Evolutionary conservation across 2,329 filamentous ascomycete species (phyloP), one percentile per base, ranked within the genome.

Genomic region (Eutypella sp.): DNA sequence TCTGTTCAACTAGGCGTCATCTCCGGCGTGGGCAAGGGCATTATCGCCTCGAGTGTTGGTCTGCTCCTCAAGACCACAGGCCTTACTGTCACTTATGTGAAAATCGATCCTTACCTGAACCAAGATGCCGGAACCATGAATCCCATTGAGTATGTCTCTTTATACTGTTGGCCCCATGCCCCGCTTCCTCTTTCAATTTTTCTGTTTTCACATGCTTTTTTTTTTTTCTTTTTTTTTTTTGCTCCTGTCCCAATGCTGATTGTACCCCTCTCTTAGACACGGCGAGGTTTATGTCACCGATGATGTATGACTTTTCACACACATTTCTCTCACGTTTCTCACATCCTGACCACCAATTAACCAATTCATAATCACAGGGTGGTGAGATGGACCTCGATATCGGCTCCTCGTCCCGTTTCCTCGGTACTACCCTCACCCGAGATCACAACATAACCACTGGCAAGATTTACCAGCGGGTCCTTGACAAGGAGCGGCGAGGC

Each of bases 401-500:
- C 38, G 78, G 78, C 18, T 79, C 79, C 61, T 81, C 79, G 56
- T 75, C 79, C 48, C 63, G 67, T 29, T 95, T 95, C 64, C 82
- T 96, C 45, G 84, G 85, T 60, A 84, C 92, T 54, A 87, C 84
- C 45, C 76, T 97, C 50, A 89, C 82, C 8, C 77, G 84, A 50
- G 90, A 96, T 57, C 89, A 92, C 74, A 97, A 97, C 69, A 95
- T 99, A 68, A 99, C 93, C 3, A 96, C 92, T 5, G 93, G 93
- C 63, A 96, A 97, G 74, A 89, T 97, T 57, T 97, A 96, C 70
- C 78, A 89, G 61, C 82, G 87, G 59, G 91, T 96, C 44, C 90
- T 96, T 58, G 45, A 90, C 60, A 82, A 81, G 49, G 78, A 81
- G 61, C 70, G 78, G 22, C 67, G 68, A 34, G 79, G 79, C 45